Percentiles rank a stretch among this genome's conserved stretches.
Conservation (phyloP, 139 green algal species). For the Chlamydomonas incerta region DNA sequence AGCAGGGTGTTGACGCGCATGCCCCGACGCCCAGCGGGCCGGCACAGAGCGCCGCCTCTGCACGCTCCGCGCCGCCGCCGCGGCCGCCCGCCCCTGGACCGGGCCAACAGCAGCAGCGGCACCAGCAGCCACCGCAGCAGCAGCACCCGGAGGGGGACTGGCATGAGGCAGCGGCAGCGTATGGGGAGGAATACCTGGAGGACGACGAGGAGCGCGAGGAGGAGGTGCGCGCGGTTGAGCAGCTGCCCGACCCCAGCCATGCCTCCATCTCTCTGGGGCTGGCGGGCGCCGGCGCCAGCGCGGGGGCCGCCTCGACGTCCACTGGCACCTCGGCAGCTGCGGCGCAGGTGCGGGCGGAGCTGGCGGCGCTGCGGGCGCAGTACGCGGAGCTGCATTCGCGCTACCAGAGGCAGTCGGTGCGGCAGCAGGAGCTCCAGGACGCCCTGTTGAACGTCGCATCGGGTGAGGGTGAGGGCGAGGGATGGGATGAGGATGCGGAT, state of each 20-base stretch:
- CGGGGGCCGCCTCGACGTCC: not conserved
- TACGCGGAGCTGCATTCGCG: constrained; percentile 1
- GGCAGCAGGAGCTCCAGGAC: constrained; percentile 33
- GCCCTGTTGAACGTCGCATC: not conserved
- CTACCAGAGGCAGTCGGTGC: constrained; percentile 15
- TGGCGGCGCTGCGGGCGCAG: constrained; percentile 6
- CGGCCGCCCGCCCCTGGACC: not conserved
- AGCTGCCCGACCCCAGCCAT: not conserved
- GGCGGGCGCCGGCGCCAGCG: not conserved
- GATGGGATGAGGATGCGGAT: no score
- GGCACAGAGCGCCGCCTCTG: not conserved
- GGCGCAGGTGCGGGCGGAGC: not conserved
- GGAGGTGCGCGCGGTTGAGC: no score
- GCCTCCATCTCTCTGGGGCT: no score
- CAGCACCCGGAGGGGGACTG: no score
- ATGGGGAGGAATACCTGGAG: no score
- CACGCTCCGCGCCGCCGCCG: not conserved
- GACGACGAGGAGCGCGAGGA: not conserved
- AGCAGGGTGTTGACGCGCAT: not conserved
- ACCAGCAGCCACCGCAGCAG: not conserved
- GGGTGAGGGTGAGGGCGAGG: not conserved
- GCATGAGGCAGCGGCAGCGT: no score
- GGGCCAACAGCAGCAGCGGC: not conserved
- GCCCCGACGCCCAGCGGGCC: no score
- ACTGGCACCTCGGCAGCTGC: not conserved